Evolutionary conservation across 2,329 filamentous ascomycete genomes (phyloP), one percentile per base, ranked within the genome.

Genomic region (Talaromyces sp.): DNA sequence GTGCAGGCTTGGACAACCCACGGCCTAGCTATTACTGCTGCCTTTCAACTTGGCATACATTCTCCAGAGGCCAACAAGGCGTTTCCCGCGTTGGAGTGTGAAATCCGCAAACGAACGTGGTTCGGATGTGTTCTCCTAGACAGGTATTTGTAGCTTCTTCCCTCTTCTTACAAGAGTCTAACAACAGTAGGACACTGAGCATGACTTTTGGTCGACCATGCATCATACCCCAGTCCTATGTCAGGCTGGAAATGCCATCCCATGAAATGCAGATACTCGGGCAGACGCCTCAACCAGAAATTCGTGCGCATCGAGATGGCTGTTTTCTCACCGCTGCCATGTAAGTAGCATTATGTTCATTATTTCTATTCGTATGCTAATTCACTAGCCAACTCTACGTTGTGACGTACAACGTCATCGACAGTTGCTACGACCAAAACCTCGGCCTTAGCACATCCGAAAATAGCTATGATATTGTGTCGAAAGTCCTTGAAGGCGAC

Each of bases 1-100:
- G 72, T 82, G 2, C 77, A 83, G 58, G 79, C 82, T 1, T 85
- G 82, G 81, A 80, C 75, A 0, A 74, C 80, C 0, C 83, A 85
- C 62, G 82, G 83, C 0, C 71, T 84, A 0, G 77, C 81, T 0
- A 76, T 84, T 2, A 80, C 77, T 61, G 77, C 79, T 0, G 81
- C 82, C 0, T 70, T 81, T 27, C 78, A 82, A 31, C 69, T 85
- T 1, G 82, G 83, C 0, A 67, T 85, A 0, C 82, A 85, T 61
- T 82, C 78, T 0, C 68, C 68, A 3, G 67, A 77, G 21, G 72
- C 75, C 0, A 69, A 72, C 0, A 66, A 64, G 7, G 62, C 68
- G 0, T 78, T 79, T 48, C 65, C 75, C 0, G 70, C 74, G 0
- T 55, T 81, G 0, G 77, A 83, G 46, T 70, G 73, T 3, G 82